These are phyloP conservation scores for Albugo candida DNA, from an alignment of 352 stramenopile species.

Conservation along the genomic window DNA sequence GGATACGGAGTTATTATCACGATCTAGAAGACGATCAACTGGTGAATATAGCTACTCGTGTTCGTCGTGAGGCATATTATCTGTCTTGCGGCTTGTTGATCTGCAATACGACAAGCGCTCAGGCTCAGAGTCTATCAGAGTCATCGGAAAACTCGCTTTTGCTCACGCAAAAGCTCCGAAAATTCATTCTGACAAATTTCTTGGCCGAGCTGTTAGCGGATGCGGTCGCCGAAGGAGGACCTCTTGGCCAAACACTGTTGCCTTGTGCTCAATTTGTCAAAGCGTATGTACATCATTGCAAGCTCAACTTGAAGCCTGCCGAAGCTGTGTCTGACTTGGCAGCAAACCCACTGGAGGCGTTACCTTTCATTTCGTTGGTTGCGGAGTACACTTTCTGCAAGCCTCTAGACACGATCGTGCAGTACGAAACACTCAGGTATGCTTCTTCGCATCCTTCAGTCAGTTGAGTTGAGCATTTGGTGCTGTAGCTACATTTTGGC, in stretches of 20 bases:
- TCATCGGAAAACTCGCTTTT: conserved; percentile 8
- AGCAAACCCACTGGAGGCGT: conserved; percentile 6
- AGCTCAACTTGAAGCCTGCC: conserved; percentile 10
- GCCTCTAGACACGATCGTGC: conserved; percentile 10
- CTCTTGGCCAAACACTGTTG: conserved; percentile 38
- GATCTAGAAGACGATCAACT: conserved; percentile 13
- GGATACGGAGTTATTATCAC: conserved; percentile 67
- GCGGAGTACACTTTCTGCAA: conserved; percentile 7
- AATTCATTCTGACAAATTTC: conserved; percentile 40
- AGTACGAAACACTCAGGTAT: conserved; percentile 1
- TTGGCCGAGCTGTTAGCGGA: conserved; percentile 25
- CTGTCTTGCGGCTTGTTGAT: conserved; percentile 46
- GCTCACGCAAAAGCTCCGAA: conserved; percentile 15
- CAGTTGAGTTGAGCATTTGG: conserved; percentile 1
- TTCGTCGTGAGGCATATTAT: conserved; percentile 65
- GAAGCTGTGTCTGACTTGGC: conserved; percentile 3
- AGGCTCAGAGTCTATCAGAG: not conserved
- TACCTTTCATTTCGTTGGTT: conserved; percentile 1
- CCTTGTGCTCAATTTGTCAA: conserved; percentile 46
- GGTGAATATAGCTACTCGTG: conserved; percentile 18
- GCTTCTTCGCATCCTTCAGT: not conserved
- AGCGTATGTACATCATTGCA: conserved; percentile 40
- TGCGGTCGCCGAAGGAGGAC: conserved; percentile 8
- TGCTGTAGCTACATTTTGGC: conserved; percentile 34
- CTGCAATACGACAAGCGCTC: conserved; percentile 37